phyloP scores from a whole-genome alignment of 148 eudicot genomes.

The Rhododendron henanense region DNA sequence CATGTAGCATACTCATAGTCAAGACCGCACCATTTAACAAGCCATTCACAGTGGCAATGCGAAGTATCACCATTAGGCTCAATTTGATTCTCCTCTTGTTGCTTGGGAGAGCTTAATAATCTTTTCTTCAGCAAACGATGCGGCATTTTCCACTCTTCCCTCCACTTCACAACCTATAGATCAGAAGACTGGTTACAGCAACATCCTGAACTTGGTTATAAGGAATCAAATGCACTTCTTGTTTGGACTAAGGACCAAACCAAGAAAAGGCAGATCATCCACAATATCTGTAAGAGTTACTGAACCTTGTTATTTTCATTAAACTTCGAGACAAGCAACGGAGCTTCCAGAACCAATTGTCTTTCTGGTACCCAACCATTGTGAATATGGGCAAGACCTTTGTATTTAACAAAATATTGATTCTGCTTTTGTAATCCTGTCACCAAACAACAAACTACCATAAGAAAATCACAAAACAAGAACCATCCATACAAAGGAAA shows the following conservation, averaged over 20 bases:
- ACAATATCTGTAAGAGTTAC: neutral
- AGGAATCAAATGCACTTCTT: neutral
- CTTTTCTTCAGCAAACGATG: slow-evolving; percentile 65
- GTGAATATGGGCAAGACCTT: slow-evolving; percentile 82
- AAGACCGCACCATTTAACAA: slow-evolving; percentile 81
- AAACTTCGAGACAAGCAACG: slow-evolving; percentile 35
- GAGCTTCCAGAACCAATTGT: slow-evolving; percentile 53
- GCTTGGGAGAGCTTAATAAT: slow-evolving; percentile 25
- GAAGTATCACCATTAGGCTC: slow-evolving; percentile 19
- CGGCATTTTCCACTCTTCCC: slow-evolving; percentile 61
- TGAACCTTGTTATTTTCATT: slow-evolving; percentile 35
- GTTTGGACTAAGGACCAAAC: neutral
- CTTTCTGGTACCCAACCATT: slow-evolving; percentile 65
- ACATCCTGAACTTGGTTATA: neutral
- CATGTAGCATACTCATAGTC: slow-evolving; percentile 64
- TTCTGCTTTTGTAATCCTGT: slow-evolving; percentile 48
- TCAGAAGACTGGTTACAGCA: slow-evolving; percentile 5
- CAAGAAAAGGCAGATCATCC: neutral
- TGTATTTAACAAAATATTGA: slow-evolving; percentile 72
- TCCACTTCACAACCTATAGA: slow-evolving; percentile 49
- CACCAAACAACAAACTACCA: slow-evolving; percentile 14
- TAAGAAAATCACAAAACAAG: slow-evolving; percentile 4
- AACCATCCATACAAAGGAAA: slow-evolving; percentile 1
- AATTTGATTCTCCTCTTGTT: slow-evolving; percentile 13
- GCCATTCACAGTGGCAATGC: slow-evolving; percentile 51